Percentiles rank a stretch among this genome's conserved stretches.
Conservation (phyloP, 208 protist genomes). For the Trypanosoma lewisi region DNA sequence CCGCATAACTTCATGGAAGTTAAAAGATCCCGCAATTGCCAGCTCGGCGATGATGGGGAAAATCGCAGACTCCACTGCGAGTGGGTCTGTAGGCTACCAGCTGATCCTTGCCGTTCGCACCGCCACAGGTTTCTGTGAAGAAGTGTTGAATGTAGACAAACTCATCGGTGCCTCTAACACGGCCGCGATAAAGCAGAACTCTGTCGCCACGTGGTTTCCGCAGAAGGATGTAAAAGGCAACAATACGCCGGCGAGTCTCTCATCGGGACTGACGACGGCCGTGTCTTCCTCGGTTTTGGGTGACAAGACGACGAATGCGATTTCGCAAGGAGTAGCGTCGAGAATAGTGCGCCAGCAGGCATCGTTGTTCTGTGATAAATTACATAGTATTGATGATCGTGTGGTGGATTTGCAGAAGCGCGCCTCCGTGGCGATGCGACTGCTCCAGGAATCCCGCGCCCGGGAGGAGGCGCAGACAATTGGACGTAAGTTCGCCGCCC, state of each 20-base stretch:
- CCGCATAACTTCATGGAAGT: conserved; percentile 82
- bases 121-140: conserved; percentile 63
- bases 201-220: conserved; percentile 73
- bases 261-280: conserved; percentile 59
- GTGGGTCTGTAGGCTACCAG: conserved; percentile 74
- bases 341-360: conserved; percentile 65
- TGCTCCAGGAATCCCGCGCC: conserved; percentile 75
- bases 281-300: conserved; percentile 81
- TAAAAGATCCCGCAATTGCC: conserved; percentile 52
- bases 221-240: conserved; percentile 7
- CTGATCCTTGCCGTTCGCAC: conserved; percentile 77
- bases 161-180: conserved; percentile 69
- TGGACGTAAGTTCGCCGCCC: conserved; percentile 73
- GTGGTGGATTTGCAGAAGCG: conserved; percentile 72
- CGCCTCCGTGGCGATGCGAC: conserved; percentile 65
- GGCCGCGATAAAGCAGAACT: conserved; percentile 27
- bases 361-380: conserved; percentile 72
- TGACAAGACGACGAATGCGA: conserved; percentile 66
- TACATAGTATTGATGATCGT: conserved; percentile 59
- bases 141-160: conserved; percentile 71
- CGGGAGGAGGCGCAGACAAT: conserved; percentile 69
- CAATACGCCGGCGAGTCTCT: conserved; percentile 12
- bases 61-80: conserved; percentile 53
- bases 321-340: conserved; percentile 65
- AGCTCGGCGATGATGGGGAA: conserved; percentile 77